Percentiles rank a stretch among this genome's conserved stretches.
Conservation (phyloP, 1,139 yeast species). For the Yamadazyma jaroonii region DNA sequence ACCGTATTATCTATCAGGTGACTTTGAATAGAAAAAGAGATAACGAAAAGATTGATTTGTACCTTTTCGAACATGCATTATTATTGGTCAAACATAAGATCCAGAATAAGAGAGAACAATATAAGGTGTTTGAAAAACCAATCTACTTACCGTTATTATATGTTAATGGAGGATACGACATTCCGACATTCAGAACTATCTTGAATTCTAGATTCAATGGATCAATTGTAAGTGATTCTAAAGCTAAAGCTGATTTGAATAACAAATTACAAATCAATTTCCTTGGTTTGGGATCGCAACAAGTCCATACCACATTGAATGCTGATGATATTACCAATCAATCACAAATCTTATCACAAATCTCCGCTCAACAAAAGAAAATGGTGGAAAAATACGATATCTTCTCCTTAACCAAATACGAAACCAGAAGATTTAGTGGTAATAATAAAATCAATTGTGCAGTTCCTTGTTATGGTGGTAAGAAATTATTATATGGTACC, state of each 20-base stretch:
- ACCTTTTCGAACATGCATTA: conserved; percentile 83
- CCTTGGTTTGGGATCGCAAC: conserved; percentile 44
- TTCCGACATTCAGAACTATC: conserved; percentile 58
- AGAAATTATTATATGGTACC: conserved; percentile 86
- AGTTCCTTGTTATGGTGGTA: conserved; percentile 93
- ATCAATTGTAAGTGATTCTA: conserved; percentile 39
- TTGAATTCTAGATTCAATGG: conserved; percentile 34
- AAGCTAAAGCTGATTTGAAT: conserved; percentile 28
- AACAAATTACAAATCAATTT: conserved; percentile 49
- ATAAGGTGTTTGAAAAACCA: conserved; percentile 89
- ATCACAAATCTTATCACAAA: conserved; percentile 75
- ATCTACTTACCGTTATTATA: conserved; percentile 83
- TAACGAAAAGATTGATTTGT: conserved; percentile 78
- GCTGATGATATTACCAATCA: conserved; percentile 61
- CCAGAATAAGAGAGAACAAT: conserved; percentile 87
- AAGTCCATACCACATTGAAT: conserved; percentile 42
- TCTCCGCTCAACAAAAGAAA: conserved; percentile 74
- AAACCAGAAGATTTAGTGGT: conserved; percentile 68
- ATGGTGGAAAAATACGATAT: conserved; percentile 73
- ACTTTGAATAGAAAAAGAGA: conserved; percentile 65
- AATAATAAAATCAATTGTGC: conserved; percentile 84
- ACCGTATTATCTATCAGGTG: conserved; percentile 78
- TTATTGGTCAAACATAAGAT: conserved; percentile 83
- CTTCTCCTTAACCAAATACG: conserved; percentile 72
- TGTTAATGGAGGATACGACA: conserved; percentile 74